phyloP scores from a whole-genome alignment of 176 grass and related monocot species.

The Lolium perenne region DNA sequence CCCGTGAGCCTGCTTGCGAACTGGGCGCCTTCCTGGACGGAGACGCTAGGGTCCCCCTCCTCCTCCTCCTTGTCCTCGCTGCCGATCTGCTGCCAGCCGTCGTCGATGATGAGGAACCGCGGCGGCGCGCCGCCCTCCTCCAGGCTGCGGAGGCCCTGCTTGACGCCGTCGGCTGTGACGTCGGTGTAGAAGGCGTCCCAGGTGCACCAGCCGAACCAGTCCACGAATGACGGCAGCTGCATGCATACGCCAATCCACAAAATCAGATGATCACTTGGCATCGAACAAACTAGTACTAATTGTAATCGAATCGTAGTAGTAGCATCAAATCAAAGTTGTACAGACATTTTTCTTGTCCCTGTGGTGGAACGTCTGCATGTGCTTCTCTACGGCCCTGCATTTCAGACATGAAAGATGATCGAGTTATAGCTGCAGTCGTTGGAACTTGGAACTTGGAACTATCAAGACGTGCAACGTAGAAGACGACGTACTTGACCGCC shows the following conservation, averaged over 20 bases:
- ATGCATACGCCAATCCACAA: not conserved
- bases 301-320: not conserved
- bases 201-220: slow-evolving; percentile 96
- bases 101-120: slow-evolving; percentile 82
- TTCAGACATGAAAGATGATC: not conserved
- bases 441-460: not conserved
- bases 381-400: slow-evolving; percentile 77
- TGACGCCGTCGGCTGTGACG: slow-evolving; percentile 69
- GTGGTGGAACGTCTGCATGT: slow-evolving; percentile 75
- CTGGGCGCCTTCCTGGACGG: slow-evolving; percentile 87
- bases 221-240: slow-evolving; percentile 72
- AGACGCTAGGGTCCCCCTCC: not conserved
- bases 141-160: slow-evolving; percentile 67
- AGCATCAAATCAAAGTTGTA: not conserved
- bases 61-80: slow-evolving; percentile 35
- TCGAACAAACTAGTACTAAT: not conserved
- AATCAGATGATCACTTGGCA: not conserved
- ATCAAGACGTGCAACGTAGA: not conserved
- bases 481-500: slow-evolving; percentile 60
- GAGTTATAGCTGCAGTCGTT: not conserved
- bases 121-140: slow-evolving; percentile 67
- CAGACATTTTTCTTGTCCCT: slow-evolving; percentile 67
- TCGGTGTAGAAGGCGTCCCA: slow-evolving; percentile 98
- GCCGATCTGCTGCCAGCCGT: slow-evolving; percentile 91
- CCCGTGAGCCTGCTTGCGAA: slow-evolving; percentile 77